Evolutionary conservation across 1,139 yeast species (phyloP), one percentile per base, ranked within the genome.

Genomic region (Hemisphaericaspora subhashii): DNA sequence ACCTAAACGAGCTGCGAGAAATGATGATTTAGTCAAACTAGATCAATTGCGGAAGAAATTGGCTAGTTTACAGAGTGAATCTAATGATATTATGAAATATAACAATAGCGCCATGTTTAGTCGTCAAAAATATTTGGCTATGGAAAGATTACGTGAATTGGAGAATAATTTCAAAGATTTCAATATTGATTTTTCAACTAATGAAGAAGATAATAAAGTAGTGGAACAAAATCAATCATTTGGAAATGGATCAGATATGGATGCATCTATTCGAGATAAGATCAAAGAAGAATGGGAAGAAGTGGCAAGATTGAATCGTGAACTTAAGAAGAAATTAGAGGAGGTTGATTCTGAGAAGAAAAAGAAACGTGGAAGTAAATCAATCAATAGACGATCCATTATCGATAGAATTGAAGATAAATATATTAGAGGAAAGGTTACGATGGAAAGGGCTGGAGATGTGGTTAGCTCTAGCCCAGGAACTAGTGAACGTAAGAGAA

Each of bases 71-170:
- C 92, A 85, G 57, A 72, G 72, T 38, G 90, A 85, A 55, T 81
- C 89, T 1, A 85, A 85, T 56, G 87, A 81, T 48, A 80, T 85
- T 34, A 69, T 85, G 63, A 85, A 84, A 54, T 79, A 72, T 51
- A 83, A 82, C 57, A 75, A 81, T 44, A 74, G 74, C 46, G 81
- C 85, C 36, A 59, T 78, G 58, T 72, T 80, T 57, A 66, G 70
- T 34, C 74, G 77, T 45, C 83, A 81, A 52, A 83, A 77, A 52
- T 57, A 65, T 36, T 68, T 78, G 55, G 92, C 92, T 0, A 68
- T 83, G 70, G 85, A 82, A 41, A 69, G 92, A 49, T 66, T 85
- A 43, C 70, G 76, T 28, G 85, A 81, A 48, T 64, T 85, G 39
- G 87, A 83, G 51, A 65, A 66, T 22, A 72, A 77, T 41, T 81